These are phyloP conservation scores for Porcisia deanei DNA, from an alignment of 208 protist genomes.

Conservation along the genomic window DNA sequence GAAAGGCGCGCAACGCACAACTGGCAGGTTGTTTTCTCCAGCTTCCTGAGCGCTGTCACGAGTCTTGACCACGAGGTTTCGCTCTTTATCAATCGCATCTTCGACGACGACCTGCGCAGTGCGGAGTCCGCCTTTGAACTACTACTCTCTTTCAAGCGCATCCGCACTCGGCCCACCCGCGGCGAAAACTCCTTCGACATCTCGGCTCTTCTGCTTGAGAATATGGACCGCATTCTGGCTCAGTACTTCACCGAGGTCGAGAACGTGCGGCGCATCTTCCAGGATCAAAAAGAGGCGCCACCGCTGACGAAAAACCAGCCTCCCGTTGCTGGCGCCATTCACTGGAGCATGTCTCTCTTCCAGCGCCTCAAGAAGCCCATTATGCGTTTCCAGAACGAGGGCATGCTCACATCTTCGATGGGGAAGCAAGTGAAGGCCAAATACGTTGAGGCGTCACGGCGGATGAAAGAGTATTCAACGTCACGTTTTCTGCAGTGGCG, in stretches of 20 bases:
- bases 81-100: conserved; percentile 97
- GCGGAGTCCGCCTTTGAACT: conserved; percentile 98
- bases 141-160: conserved; percentile 96
- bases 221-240: conserved; percentile 95
- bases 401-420: conserved; percentile 91
- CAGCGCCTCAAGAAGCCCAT: conserved; percentile 97
- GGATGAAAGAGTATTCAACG: conserved; percentile 95
- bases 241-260: conserved; percentile 95
- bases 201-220: conserved; percentile 93
- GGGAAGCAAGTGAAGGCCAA: conserved; percentile 90
- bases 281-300: conserved; percentile 83
- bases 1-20: conserved; percentile 90
- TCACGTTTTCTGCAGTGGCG: conserved; percentile 92
- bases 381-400: conserved; percentile 92
- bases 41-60: conserved; percentile 92
- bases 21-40: conserved; percentile 92
- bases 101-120: conserved; percentile 97
- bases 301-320: conserved; percentile 97
- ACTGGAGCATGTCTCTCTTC: conserved; percentile 97
- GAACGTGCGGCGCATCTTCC: conserved; percentile 93
- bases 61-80: conserved; percentile 95
- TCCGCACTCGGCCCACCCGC: conserved; percentile 83
- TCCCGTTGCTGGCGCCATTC: conserved; percentile 95
- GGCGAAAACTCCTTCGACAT: conserved; percentile 84
- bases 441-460: conserved; percentile 93